Evolutionary conservation across 2,329 filamentous ascomycete species (phyloP), one percentile per base, ranked within the genome.

Genomic region (Mariannaea sp.): DNA sequence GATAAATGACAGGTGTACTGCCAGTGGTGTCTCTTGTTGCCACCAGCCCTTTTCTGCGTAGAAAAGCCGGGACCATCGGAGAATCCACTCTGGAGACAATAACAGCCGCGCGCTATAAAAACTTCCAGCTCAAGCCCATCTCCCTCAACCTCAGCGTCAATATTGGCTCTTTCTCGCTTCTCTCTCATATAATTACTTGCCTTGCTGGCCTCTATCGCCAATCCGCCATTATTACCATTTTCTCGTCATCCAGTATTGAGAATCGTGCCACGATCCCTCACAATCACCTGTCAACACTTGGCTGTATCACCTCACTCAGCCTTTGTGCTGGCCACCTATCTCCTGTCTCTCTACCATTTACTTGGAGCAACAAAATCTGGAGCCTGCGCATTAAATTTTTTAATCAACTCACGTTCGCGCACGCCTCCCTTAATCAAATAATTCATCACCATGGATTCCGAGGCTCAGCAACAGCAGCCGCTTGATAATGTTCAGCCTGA

Each of bases 381-480:
- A 35, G 10, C 33, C 20, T 12, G n/a, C n/a, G n/a, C 19, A 32
- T 17, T 20, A 20, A 19, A 30, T 16, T 14, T 49, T n/a, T 14
- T 12, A 32, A 13, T 39, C 22, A 4, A 17, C 40, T 32, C 41
- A 26, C 19, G 20, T 19, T 7, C 38, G 7, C 19, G 8, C 27
- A 29, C 22, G 40, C 14, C 12, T 20, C n/a, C 22, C 39, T 26
- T 27, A 40, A 7, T n/a, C 27, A 35, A 19, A 54, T 27, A 14
- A n/a, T n/a, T n/a, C 38, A 40, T 47, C 38, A 46, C n/a, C 38
- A 66, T 66, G 64, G 62, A 64, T 53, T 48, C 64, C 24, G 40
- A 62, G 35, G 55, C 61, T 13, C 65, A 67, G 43, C 66, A 67
- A 43, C 57, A 60, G 29, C 58, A 66, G 48, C 65, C 67, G 20